Base-by-base conservation (phyloP, 2,329 filamentous ascomycete genomes). In the Talaromyces sp. region DNA sequence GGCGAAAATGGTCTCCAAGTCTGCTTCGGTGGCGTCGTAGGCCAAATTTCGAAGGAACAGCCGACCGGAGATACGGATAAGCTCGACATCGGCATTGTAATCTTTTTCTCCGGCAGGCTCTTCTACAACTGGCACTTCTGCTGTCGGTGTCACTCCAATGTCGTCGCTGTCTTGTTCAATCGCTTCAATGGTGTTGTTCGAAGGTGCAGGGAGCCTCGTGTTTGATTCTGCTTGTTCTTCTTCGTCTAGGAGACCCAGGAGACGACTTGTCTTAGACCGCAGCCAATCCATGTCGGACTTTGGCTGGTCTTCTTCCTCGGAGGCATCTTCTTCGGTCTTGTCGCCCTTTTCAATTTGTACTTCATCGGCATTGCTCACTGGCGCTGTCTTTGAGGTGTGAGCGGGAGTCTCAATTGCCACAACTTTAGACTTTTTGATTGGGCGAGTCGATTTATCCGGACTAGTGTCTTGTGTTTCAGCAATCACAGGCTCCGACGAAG, bases 11-110 rank as follows among this genome's bases (percentile, higher is more conserved):
- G 84, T 80, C 63, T 87, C 84, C 5, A 99, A 80, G 68, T 96
- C 91, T 52, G 90, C 86, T 70, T 95, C 88, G 0, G 85, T 89
- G 18, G 88, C 85, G 65, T 85, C 86, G 74, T 95, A 99, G 12
- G 92, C 86, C 48, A 99, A 81, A 73, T 99, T 99, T 58, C 95
- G 85, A 28, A 97, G 81, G 75, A 97, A 99, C 1, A 99, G 80
- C 66, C 95, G 86, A 64, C 87, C 87, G 54, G 88, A 96, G 62
- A 85, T 82, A 62, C 83, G 84, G 64, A 96, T 89, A 58, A 84
- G 82, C 56, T 88, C 83, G 59, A 88, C 76, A 63, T 84, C 76
- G 35, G 74, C 75, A 64, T 80, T 75, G 7, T 72, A 58, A 31
- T 63, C 61, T 50, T 56, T 67, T 56, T 73, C 65, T 28, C 72